These are phyloP conservation scores for Clitopilus hobsonii DNA, from an alignment of 768 basidiomycete species.

Conservation along the genomic window DNA sequence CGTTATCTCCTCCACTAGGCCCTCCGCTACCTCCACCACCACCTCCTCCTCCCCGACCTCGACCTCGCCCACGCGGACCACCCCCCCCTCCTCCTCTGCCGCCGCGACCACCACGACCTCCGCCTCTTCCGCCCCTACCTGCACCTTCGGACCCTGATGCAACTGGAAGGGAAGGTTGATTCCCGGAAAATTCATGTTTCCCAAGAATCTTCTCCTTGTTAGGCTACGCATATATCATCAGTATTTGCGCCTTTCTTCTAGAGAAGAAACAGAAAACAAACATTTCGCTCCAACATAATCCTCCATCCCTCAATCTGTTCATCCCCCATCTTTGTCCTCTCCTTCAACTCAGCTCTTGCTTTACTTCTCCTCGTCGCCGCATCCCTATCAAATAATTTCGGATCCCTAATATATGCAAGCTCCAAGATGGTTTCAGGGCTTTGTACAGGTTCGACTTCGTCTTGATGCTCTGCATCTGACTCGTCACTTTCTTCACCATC, in stretches of 20 bases:
- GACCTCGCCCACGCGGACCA: conserved; percentile 35
- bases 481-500: conserved; percentile 51
- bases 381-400: conserved; percentile 75
- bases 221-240: conserved; percentile 35
- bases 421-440: conserved; percentile 62
- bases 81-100: conserved; percentile 33
- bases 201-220: conserved; percentile 69
- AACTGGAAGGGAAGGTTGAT: conserved; percentile 24
- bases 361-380: conserved; percentile 67
- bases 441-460: conserved; percentile 21
- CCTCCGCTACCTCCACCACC: conserved; percentile 32
- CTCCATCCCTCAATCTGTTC: conserved; percentile 92
- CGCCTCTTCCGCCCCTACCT: conserved; percentile 4
- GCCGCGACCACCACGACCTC: conserved; percentile 17
- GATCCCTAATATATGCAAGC: conserved; percentile 70
- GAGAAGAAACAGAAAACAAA: conserved; percentile 32
- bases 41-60: conserved; percentile 33
- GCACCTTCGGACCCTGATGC: not conserved
- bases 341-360: conserved; percentile 58
- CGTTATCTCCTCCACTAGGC: conserved; percentile 21
- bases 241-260: not conserved
- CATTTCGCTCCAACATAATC: conserved; percentile 86
- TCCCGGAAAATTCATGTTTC: conserved; percentile 76
- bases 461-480: conserved; percentile 32
- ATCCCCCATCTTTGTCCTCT: conserved; percentile 72